phyloP scores from a whole-genome alignment of 371 early-diverging fungal genomes.

The Mucor racemosus region DNA sequence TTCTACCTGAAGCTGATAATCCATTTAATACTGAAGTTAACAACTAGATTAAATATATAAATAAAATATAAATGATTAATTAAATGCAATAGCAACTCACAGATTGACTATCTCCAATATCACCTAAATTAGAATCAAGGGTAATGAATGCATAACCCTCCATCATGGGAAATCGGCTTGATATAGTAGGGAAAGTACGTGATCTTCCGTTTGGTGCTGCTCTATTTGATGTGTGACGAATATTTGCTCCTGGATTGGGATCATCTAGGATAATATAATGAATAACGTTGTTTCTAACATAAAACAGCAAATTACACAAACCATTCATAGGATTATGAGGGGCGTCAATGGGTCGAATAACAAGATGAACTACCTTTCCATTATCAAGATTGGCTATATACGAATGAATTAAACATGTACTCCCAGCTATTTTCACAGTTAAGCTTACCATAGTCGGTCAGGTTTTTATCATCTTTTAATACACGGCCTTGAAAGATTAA shows the following conservation, averaged over 20 bases:
- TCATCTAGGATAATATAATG: slow-evolving; percentile 18
- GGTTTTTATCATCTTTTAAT: slow-evolving; percentile 56
- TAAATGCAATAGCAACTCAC: slow-evolving; percentile 26
- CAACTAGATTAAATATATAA: slow-evolving; percentile 7
- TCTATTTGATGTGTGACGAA: slow-evolving; percentile 8
- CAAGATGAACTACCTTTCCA: slow-evolving; percentile 66
- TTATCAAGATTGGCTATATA: slow-evolving; percentile 55
- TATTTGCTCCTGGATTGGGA: slow-evolving; percentile 19
- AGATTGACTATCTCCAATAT: slow-evolving; percentile 39
- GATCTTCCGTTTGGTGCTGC: slow-evolving; percentile 6
- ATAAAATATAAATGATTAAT: background rate
- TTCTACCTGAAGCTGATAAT: background rate
- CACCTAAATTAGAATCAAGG: slow-evolving; percentile 36
- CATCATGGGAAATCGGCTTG: slow-evolving; percentile 37
- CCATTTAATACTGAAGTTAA: slow-evolving; percentile 36
- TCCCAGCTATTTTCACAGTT: too few relatives aligned
- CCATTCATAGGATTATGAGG: slow-evolving; percentile 59
- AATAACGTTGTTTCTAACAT: background rate
- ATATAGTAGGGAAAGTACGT: slow-evolving; percentile 30
- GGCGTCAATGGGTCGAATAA: slow-evolving; percentile 60
- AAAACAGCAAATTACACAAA: slow-evolving; percentile 22
- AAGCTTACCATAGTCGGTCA: slow-evolving; percentile 60
- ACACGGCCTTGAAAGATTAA: slow-evolving; percentile 67
- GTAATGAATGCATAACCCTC: slow-evolving; percentile 58
- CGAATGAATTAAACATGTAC: too few relatives aligned